Conservation (phyloP, 371 early-diverging fungal species). For the Dipsacomyces acuminosporus region DNA sequence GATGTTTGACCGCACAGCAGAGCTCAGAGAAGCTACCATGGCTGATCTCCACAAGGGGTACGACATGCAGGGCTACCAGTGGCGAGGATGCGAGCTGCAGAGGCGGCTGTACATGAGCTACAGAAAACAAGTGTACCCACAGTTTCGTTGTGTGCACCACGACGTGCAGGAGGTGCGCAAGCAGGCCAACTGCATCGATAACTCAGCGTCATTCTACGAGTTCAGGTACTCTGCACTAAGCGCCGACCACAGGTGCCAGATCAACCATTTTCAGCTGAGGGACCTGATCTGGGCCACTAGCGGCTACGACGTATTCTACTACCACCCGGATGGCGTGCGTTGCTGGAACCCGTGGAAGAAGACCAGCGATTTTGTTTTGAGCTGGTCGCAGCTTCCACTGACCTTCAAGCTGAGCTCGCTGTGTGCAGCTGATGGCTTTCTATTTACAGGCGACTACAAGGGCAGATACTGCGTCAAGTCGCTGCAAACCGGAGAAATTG, state of each 20-base stretch:
- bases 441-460: constrained; percentile 56
- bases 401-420: constrained; percentile 56
- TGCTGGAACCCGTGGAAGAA: constrained; percentile 63
- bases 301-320: constrained; percentile 59
- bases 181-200: constrained; percentile 14
- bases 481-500: constrained; percentile 42
- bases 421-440: constrained; percentile 48
- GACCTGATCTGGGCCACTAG: constrained; percentile 68
- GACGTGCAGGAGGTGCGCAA: constrained; percentile 20
- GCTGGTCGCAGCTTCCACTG: constrained; percentile 46
- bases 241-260: constrained; percentile 33
- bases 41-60: constrained; percentile 23
- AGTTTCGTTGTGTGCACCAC: constrained; percentile 26
- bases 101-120: constrained; percentile 30
- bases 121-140: constrained; percentile 30
- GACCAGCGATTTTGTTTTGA: constrained; percentile 50
- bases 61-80: constrained; percentile 37
- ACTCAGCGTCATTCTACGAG: constrained; percentile 25
- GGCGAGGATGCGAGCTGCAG: constrained; percentile 28
- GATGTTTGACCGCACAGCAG: constrained; percentile 2
- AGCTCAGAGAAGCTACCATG: constrained; percentile 15
- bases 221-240: constrained; percentile 47
- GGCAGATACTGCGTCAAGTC: constrained; percentile 21
- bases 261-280: constrained; percentile 70
- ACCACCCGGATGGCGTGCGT: constrained; percentile 54